Conservation (phyloP, 2,329 filamentous ascomycete species). For the Blastomyces emzantsi region DNA sequence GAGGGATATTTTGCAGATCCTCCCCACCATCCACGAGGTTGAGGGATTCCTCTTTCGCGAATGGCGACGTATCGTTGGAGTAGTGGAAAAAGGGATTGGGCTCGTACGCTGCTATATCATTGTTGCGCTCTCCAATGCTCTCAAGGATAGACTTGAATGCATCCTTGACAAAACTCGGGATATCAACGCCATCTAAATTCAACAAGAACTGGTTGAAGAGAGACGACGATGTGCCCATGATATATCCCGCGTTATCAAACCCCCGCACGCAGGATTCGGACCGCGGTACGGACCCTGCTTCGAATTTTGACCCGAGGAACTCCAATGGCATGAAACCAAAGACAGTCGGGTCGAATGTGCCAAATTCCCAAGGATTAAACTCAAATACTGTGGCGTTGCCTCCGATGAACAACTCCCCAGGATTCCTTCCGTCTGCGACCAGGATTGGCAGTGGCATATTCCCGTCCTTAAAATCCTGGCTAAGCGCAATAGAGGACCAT, state of each 20-base stretch:
- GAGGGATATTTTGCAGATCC: constrained; percentile 68
- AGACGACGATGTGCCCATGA: constrained; percentile 78
- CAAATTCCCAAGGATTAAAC: constrained; percentile 72
- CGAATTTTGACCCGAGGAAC: constrained; percentile 66
- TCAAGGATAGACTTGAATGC: constrained; percentile 47
- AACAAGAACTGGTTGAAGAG: constrained; percentile 75
- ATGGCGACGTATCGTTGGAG: constrained; percentile 51
- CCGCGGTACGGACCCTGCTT: constrained; percentile 48
- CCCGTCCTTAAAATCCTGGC: constrained; percentile 53
- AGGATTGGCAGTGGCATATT: constrained; percentile 64
- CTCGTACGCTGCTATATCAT: constrained; percentile 65
- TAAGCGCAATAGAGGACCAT: constrained; percentile 66
- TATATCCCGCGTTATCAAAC: constrained; percentile 71
- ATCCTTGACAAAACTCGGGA: constrained; percentile 44
- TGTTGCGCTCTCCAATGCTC: constrained; percentile 48
- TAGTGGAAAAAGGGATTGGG: constrained; percentile 69
- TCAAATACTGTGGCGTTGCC: constrained; percentile 69
- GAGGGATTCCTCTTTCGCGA: constrained; percentile 46
- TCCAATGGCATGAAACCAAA: constrained; percentile 62
- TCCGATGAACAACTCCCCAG: constrained; percentile 52
- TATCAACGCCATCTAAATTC: constrained; percentile 47
- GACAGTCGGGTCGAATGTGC: constrained; percentile 63
- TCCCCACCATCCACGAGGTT: constrained; percentile 71
- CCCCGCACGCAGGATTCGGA: constrained; percentile 60
- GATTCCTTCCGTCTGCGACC: constrained; percentile 58